phyloP scores from a whole-genome alignment of 345 rosid species.

The Eucalyptus paniculata region DNA sequence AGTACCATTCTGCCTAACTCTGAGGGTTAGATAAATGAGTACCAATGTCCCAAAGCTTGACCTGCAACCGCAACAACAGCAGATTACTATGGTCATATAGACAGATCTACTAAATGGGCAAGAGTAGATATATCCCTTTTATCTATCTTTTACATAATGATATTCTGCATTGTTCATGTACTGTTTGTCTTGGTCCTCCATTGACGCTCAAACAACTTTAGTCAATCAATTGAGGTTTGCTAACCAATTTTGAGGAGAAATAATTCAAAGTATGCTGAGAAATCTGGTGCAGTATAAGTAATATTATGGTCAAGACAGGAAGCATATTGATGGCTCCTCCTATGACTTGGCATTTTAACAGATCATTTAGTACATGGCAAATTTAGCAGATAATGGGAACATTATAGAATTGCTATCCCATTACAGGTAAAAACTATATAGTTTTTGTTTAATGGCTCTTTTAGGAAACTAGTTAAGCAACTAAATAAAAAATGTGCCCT shows the following conservation, averaged over 20 bases:
- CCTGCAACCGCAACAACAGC: constrained; percentile 24
- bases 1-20: constrained; percentile 50
- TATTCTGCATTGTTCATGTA: background rate
- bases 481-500: background rate
- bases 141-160: background rate
- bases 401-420: background rate
- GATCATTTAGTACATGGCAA: background rate
- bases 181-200: background rate
- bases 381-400: background rate
- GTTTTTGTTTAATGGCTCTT: background rate
- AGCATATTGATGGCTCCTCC: background rate
- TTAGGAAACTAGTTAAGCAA: background rate
- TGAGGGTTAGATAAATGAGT: constrained; percentile 73
- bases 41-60: constrained; percentile 84
- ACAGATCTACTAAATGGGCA: background rate
- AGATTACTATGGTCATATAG: background rate
- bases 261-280: background rate
- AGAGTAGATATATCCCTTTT: background rate
- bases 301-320: background rate
- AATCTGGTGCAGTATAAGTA: background rate
- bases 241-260: background rate
- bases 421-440: background rate
- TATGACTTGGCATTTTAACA: background rate
- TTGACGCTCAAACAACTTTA: background rate
- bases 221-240: background rate